Evolutionary conservation across 2,329 filamentous ascomycete species (phyloP).

Genomic region (Phaeoacremonium minimum): DNA sequence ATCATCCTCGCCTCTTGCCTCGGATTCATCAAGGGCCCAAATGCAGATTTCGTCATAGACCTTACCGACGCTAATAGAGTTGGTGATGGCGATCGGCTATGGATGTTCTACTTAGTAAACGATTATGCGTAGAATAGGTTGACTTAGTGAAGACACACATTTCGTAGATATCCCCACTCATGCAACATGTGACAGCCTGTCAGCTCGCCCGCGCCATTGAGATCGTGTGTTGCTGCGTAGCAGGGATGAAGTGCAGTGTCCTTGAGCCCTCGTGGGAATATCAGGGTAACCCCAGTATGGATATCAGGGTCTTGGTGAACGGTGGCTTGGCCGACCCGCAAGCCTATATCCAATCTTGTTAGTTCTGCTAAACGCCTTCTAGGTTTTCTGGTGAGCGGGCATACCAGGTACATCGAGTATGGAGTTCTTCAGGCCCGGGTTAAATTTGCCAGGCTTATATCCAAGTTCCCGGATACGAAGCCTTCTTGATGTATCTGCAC

Average conservation of each 20-base stretch:
- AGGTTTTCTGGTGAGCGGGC: not conserved
- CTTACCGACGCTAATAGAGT: constrained; percentile 48
- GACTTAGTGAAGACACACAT: no score
- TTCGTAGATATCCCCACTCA: constrained; percentile 50
- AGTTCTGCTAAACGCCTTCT: not conserved
- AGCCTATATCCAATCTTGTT: not conserved
- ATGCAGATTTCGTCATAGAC: constrained; percentile 53
- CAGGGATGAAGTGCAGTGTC: constrained; percentile 36
- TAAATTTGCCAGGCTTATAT: not conserved
- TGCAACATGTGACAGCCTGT: constrained; percentile 55
- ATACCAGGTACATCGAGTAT: not conserved
- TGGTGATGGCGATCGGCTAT: constrained; percentile 54
- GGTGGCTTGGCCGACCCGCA: not conserved
- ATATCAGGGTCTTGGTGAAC: constrained; percentile 21
- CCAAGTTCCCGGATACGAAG: not conserved
- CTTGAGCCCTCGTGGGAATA: constrained; percentile 28
- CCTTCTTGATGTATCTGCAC: no score
- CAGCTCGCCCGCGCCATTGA: constrained; percentile 58
- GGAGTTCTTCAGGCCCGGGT: not conserved
- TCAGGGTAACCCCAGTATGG: constrained; percentile 40
- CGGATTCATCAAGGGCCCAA: constrained; percentile 40
- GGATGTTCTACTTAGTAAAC: no score
- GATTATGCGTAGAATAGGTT: no score
- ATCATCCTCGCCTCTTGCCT: constrained; percentile 32
- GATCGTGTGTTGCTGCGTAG: constrained; percentile 44